Evolutionary conservation across 768 basidiomycete species (phyloP).

Genomic region (Strobilomyces echinocephalus): DNA sequence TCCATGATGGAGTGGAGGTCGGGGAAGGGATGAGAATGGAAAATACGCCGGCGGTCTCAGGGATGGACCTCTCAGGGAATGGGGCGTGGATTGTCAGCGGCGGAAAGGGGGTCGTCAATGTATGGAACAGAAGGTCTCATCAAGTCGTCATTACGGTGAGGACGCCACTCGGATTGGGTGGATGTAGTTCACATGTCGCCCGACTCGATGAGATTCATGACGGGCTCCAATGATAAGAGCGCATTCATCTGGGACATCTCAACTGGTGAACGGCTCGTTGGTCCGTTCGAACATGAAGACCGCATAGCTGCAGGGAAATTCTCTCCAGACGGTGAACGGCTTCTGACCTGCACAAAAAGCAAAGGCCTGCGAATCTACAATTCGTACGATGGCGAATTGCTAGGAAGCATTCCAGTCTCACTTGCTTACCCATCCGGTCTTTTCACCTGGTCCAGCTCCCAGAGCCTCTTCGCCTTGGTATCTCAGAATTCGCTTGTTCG

Average conservation of each 20-base stretch:
- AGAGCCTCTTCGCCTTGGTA: not conserved
- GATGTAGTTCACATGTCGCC: not conserved
- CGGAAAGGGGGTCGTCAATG: not conserved
- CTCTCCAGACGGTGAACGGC: constrained; percentile 7
- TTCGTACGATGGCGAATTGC: not conserved
- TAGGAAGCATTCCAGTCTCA: not conserved
- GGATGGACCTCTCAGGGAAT: not conserved
- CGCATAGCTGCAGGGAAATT: constrained; percentile 2
- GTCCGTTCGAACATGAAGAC: constrained; percentile 4
- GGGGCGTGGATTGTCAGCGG: constrained; percentile 1
- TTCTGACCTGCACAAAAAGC: not conserved
- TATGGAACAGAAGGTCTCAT: not conserved
- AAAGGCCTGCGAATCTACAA: constrained; percentile 4
- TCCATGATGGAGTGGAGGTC: not conserved
- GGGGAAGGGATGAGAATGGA: not conserved
- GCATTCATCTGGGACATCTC: constrained; percentile 6
- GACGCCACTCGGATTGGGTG: not conserved
- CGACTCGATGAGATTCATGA: constrained; percentile 8
- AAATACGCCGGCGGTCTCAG: not conserved
- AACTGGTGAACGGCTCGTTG: constrained; percentile 3
- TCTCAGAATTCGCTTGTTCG: not conserved
- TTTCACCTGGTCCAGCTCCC: not conserved
- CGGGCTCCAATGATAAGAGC: not conserved
- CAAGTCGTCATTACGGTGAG: not conserved
- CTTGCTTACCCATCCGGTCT: not conserved